Base-by-base conservation (phyloP, 208 protist species). In the Strigomonas galati region DNA sequence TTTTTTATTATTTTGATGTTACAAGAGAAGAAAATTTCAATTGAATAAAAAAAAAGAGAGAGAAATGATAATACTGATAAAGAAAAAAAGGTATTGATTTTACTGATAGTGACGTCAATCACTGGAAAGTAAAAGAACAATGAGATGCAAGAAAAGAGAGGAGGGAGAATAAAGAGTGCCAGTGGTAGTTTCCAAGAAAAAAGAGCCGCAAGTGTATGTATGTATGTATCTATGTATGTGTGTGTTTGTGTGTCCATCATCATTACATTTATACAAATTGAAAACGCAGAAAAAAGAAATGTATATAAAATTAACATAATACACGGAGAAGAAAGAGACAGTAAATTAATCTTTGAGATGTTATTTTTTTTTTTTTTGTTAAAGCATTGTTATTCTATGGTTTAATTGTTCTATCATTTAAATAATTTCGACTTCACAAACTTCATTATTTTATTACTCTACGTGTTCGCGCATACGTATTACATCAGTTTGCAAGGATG, bases 281-380 rank as follows among this genome's bases (percentile, higher is more conserved):
- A 44, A 44, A 44, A 44, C 14, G 37, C 37, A 17, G 37, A 6
- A 40, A 40, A 14, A 40, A 40, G 35, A 40, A 40, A 17, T 46
- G 44, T 32, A 15, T 40, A 62, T 31, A 59, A 46, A 35, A 48
- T 17, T 67, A 21, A 15, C 27, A 71, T 57, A 67, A 69, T 31
- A 59, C 32, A 65, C 44, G 32, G 35, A 56, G 51, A 55, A 30
- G n/a, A 59, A 27, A 63, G 48, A 48, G 21, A 62, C 24, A 64
- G 59, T 44, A 28, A 48, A 23, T 37, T 15, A n/a, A n/a, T n/a
- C n/a, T 27, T 15, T 40, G 40, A 23, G 26, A 30, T 12, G 35
- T 27, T 6, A 28, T 7, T 14, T 48, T 19, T 19, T 19, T 32
- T 62, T 10, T 40, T 40, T 10, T 40, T 40, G 35, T 40, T 40